phyloP scores from a whole-genome alignment of 2,329 filamentous ascomycete genomes.

The Aureobasidium mangrovei region DNA sequence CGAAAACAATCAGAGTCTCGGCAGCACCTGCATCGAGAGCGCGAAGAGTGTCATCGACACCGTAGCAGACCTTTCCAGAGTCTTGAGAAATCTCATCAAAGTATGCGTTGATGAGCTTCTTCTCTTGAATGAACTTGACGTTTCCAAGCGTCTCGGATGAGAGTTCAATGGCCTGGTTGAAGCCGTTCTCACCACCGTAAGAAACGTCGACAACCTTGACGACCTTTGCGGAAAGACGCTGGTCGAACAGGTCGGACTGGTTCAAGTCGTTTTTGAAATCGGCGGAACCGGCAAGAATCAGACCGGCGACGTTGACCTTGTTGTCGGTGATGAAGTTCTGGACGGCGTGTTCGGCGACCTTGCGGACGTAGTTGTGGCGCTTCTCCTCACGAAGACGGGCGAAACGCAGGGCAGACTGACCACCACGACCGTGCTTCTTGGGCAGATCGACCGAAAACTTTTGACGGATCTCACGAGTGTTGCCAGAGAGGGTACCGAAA shows the following conservation, averaged over 20 bases:
- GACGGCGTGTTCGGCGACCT: constrained; percentile 93
- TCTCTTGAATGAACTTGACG: constrained; percentile 99
- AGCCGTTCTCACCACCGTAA: constrained; percentile 97
- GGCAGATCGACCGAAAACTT: constrained; percentile 98
- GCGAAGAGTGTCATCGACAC: constrained; percentile 95
- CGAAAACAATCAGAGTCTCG: constrained; percentile 90
- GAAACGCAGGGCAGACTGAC: constrained; percentile 98
- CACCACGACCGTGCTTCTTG: constrained; percentile 99
- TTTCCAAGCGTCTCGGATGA: constrained; percentile 93
- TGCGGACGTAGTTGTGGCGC: constrained; percentile 98
- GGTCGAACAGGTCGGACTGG: constrained; percentile 93
- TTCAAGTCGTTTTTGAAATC: constrained; percentile 99
- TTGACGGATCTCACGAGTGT: constrained; percentile 92
- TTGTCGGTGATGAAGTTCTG: constrained; percentile 98
- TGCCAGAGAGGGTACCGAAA: constrained; percentile 93
- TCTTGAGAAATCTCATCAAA: constrained; percentile 99
- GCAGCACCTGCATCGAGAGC: constrained; percentile 91
- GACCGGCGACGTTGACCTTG: constrained; percentile 93
- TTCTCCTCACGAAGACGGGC: constrained; percentile 98
- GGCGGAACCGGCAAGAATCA: constrained; percentile 92
- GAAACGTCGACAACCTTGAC: constrained; percentile 99
- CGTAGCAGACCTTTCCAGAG: constrained; percentile 93
- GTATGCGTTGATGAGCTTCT: constrained; percentile 98
- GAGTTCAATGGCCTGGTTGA: constrained; percentile 98
- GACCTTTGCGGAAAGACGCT: constrained; percentile 83